Evolutionary conservation across 2,329 filamentous ascomycete species (phyloP).

Genomic region (Claviceps fusiformis): DNA sequence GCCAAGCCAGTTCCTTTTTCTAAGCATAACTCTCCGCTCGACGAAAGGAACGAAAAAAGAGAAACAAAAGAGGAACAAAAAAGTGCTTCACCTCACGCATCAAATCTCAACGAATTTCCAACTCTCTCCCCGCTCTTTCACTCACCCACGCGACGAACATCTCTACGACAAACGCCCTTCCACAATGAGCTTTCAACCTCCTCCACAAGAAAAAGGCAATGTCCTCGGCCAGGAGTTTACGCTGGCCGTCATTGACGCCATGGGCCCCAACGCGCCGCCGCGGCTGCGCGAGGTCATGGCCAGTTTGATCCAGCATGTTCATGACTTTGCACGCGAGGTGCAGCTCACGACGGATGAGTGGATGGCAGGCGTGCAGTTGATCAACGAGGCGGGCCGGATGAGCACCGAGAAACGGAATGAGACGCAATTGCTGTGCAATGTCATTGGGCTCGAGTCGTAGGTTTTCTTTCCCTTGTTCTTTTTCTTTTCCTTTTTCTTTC

Average conservation of each 20-base stretch:
- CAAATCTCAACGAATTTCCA: too few species aligned
- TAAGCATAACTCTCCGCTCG: too few species aligned
- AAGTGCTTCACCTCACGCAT: too few species aligned
- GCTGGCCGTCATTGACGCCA: conserved; percentile 55
- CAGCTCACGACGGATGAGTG: conserved; percentile 71
- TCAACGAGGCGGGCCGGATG: conserved; percentile 51
- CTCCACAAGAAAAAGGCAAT: too few species aligned
- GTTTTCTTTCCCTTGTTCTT: conserved; percentile 7
- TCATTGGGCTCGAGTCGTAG: conserved; percentile 58
- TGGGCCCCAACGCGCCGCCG: conserved; percentile 56
- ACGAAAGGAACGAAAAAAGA: too few species aligned
- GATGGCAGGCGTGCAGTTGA: conserved; percentile 52
- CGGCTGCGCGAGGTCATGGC: conserved; percentile 55
- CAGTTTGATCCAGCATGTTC: conserved; percentile 58
- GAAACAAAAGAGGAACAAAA: too few species aligned
- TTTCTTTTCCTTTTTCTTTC: background rate
- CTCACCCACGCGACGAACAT: too few species aligned
- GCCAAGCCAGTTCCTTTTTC: too few species aligned
- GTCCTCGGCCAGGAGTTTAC: conserved; percentile 46
- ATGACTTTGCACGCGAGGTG: conserved; percentile 70
- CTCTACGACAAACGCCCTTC: too few species aligned
- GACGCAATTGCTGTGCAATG: conserved; percentile 57
- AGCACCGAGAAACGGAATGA: conserved; percentile 58
- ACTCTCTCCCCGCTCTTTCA: too few species aligned
- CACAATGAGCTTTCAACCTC: too few species aligned